These are phyloP conservation scores for Sphagnum magellanicum DNA, from an alignment of 228 moss, liverwort and hornwort species.

Conservation along the genomic window DNA sequence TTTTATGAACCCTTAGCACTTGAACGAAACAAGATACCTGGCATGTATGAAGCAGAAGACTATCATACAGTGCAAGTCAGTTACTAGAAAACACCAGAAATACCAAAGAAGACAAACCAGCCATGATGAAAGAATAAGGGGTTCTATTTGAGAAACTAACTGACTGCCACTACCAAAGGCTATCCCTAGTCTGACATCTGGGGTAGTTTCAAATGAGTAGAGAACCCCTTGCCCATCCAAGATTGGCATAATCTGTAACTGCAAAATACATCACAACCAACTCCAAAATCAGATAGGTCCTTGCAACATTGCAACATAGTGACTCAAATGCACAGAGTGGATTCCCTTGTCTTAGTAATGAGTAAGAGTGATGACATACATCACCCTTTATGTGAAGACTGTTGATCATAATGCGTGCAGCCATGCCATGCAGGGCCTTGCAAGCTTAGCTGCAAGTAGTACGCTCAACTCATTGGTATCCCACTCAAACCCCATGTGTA, in stretches of 20 bases:
- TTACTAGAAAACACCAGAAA: too few species aligned
- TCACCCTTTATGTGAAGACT: slow-evolving; percentile 94
- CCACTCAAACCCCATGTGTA: slow-evolving; percentile 95
- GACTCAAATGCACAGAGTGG: too few species aligned
- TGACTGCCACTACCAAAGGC: slow-evolving; percentile 87
- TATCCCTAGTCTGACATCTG: slow-evolving; percentile 86
- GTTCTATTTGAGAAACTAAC: slow-evolving; percentile 78
- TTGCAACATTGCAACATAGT: too few species aligned
- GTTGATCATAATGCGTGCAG: slow-evolving; percentile 87
- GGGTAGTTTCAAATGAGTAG: slow-evolving; percentile 71
- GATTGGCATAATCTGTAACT: slow-evolving; percentile 81
- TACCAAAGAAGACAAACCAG: slow-evolving; percentile 48
- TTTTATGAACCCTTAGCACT: too few species aligned
- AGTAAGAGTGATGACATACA: slow-evolving; percentile 37
- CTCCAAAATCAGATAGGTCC: too few species aligned
- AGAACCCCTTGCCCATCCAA: slow-evolving; percentile 89
- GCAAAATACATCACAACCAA: slow-evolving; percentile 3
- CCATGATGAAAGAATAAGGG: slow-evolving; percentile 82
- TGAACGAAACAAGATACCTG: too few species aligned
- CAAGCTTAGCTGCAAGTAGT: slow-evolving; percentile 85
- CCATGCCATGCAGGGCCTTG: slow-evolving; percentile 78
- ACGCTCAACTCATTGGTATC: slow-evolving; percentile 98
- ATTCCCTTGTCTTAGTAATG: too few species aligned
- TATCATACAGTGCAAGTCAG: too few species aligned
- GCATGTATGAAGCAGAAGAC: too few species aligned